A percentile compares a stretch with the other conserved stretches of the same genome.
These are phyloP conservation scores for Nephelium lappaceum DNA, from an alignment of 345 rosid genomes.

Conservation along the genomic window DNA sequence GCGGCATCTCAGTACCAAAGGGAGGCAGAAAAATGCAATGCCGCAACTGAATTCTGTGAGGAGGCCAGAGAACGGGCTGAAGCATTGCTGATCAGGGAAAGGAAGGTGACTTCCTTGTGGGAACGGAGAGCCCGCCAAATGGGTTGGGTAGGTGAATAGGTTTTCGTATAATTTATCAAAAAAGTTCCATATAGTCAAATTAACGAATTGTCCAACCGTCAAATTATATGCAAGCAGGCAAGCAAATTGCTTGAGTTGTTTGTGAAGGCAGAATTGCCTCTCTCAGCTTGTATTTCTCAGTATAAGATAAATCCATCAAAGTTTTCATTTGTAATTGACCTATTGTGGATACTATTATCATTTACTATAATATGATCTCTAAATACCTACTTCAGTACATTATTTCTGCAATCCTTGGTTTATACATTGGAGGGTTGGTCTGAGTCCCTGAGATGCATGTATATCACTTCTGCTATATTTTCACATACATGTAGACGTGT, in stretches of 20 bases:
- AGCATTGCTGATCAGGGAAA: conserved; percentile 74
- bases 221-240: conserved; percentile 26
- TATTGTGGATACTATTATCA: not conserved
- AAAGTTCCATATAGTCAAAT: conserved; percentile 4
- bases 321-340: conserved; percentile 21
- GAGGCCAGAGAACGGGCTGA: conserved; percentile 86
- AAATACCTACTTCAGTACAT: not conserved
- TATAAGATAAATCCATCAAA: conserved; percentile 14
- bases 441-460: not conserved
- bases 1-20: conserved; percentile 93
- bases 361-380: conserved; percentile 3
- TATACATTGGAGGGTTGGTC: not conserved
- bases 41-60: conserved; percentile 95
- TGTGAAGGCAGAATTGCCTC: conserved; percentile 33
- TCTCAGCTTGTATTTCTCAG: conserved; percentile 8
- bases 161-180: conserved; percentile 2
- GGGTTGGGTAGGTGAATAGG: conserved; percentile 93
- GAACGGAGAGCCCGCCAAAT: conserved; percentile 86
- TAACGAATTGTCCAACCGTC: conserved; percentile 4
- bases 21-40: conserved; percentile 97
- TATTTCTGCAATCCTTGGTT: not conserved
- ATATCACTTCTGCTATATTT: not conserved
- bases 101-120: conserved; percentile 81
- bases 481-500: not conserved
- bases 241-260: conserved; percentile 38